Evolutionary conservation across 106 monocot species (phyloP), one percentile per base, ranked within the genome.

Genomic region (Ottelia alismoides): DNA sequence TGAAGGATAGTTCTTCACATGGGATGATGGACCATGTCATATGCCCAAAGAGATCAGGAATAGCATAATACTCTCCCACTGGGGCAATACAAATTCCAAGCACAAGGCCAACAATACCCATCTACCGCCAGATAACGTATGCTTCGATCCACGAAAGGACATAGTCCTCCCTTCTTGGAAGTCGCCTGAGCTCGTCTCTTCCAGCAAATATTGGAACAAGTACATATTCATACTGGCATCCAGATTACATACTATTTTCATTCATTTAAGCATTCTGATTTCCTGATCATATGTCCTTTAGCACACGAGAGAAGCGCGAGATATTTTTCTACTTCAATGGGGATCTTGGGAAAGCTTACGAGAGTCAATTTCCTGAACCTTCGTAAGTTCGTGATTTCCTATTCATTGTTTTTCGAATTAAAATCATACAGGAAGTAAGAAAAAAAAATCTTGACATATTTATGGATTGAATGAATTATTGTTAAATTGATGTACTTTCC

Each of bases 21-120:
- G 84, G 90, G 90, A 91, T 68, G 90, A 91, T 78, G 90, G 90
- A 51, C 84, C 84, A 35, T 91, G 90, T 70, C 81, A 76, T 80
- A 84, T 84, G 60, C 84, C 90, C 23, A 91, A 73, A 65, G 84
- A 85, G 64, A 91, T 91, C 27, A 81, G 90, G 84, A 78, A 80
- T 51, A 84, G 90, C 61, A 91, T 81, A 78, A 91, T 85, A 80
- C 61, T 91, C 30, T 80, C 81, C 35, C 90, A 91, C 45, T 91
- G 90, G 90, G 90, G 90, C 23, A 91, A 91, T 58, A 91, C 90
- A 61, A 91, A 91, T 46, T 56, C 81, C 31, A 91, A 85, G 56
- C 78, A 91, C 65, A 81, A 81, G n/a, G 19, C 68, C 78, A 27
- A 84, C 90, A 50, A 91, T 81, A 56, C 84, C 90, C 23, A 84